Base-by-base conservation (phyloP, 2,329 filamentous ascomycete genomes). In the Penicillium sp. region DNA sequence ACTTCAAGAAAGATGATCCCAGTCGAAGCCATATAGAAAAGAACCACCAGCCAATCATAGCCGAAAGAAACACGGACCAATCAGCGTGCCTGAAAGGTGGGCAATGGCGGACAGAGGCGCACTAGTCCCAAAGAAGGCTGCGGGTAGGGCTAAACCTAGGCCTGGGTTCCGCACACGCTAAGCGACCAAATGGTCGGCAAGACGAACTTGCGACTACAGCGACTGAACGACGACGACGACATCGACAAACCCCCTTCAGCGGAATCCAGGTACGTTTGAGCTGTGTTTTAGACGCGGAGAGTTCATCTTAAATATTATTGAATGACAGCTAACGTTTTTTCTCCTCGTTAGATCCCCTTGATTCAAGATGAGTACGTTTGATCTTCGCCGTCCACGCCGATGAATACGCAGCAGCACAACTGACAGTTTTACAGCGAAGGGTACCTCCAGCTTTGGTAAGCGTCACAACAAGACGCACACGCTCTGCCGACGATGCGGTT, bases 381-480 rank as follows among this genome's bases (percentile, higher is more conserved):
- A 5, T 23, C 12, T 18, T 43, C 40, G 64, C 65, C 64, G 35
- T 55, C 60, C 61, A 59, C 62, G 47, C 61, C 64, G 57, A 63
- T 58, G 64, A 63, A 58, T 52, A 60, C 46, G 53, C 63, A 33
- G 45, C 28, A 18, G 2, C 46, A 56, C 53, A 69, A 79, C 78
- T 82, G 70, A 81, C 75, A 68, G 62, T 63, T 20, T 16, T 64
- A 80, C 71, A 86, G 84, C 84, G 74, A 87, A 87, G 83, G 84
- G 84, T 83, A 87, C 84, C 72, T 84, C 82, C 74, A 85, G 82
- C 78, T 87, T 87, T 76, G 84, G 84, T 74, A 87, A 87, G 80
- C 87, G 91, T 86, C 91, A 95, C 85, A 96, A 93, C 87, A 96
- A 96, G 88, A 91, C 91, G 84, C 92, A 97, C 87, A 91, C 88